Conservation (phyloP, 1,139 yeast species). For the Kodamaea ohmeri region DNA sequence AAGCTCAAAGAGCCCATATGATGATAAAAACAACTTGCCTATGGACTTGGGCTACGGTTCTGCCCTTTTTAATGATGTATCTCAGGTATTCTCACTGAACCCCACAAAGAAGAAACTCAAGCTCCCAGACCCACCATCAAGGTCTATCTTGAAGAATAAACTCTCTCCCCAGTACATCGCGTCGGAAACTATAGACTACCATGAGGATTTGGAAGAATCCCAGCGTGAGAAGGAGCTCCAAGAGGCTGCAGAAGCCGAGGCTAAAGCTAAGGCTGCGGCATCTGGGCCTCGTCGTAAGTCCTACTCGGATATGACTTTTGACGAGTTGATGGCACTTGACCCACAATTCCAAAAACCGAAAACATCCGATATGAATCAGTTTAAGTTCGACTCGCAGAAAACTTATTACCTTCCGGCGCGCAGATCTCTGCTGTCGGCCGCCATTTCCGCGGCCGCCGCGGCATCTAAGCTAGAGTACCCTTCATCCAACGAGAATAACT, state of each 20-base stretch:
- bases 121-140: conserved; percentile 36
- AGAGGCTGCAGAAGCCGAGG: conserved; percentile 4
- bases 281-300: conserved; percentile 44
- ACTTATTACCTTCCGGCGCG: conserved; percentile 34
- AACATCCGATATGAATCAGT: conserved; percentile 33
- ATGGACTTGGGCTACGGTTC: conserved; percentile 18
- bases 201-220: conserved; percentile 20
- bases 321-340: conserved; percentile 61
- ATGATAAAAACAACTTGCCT: conserved; percentile 6
- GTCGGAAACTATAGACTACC: conserved; percentile 21
- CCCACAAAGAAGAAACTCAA: conserved; percentile 17
- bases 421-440: conserved; percentile 15
- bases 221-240: conserved; percentile 10
- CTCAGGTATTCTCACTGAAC: conserved; percentile 16
- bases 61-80: conserved; percentile 16
- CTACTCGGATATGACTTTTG: conserved; percentile 61
- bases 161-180: conserved; percentile 28
- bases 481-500: conserved; percentile 40
- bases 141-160: conserved; percentile 42
- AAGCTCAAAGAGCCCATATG: conserved; percentile 4
- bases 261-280: background rate
- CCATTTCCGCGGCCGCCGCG: conserved; percentile 10
- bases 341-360: conserved; percentile 45
- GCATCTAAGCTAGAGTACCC: conserved; percentile 22
- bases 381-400: conserved; percentile 41